These are phyloP conservation scores for Raphanus sativus DNA, from an alignment of 345 rosid species.

Conservation along the genomic window DNA sequence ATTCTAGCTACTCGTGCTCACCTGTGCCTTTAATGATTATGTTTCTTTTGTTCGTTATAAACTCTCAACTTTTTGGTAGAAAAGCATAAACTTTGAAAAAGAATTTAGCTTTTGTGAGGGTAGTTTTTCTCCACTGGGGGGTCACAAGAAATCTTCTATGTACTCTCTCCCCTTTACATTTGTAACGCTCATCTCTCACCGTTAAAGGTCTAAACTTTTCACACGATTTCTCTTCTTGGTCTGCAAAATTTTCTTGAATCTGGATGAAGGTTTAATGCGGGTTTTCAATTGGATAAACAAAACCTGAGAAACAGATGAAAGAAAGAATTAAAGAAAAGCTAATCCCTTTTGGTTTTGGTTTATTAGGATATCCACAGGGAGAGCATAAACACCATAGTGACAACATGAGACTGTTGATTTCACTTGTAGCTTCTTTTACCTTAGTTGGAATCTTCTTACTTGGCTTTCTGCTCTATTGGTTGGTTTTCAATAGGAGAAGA, in stretches of 20 bases:
- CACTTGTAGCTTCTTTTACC: conserved; percentile 60
- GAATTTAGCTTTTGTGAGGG: conserved; percentile 16
- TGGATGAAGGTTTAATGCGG: not conserved
- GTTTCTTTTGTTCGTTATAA: not conserved
- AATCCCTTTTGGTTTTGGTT: conserved; percentile 11
- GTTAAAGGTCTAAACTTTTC: conserved; percentile 12
- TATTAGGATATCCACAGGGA: conserved; percentile 48
- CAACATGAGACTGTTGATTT: conserved; percentile 46
- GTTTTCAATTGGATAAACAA: not conserved
- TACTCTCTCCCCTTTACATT: conserved; percentile 5
- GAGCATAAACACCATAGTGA: conserved; percentile 45
- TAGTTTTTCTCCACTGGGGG: conserved; percentile 9
- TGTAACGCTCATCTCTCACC: conserved; percentile 14
- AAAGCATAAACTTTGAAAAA: conserved; percentile 8
- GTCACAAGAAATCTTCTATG: conserved; percentile 21
- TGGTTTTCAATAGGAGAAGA: conserved; percentile 46
- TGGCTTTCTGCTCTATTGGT: conserved; percentile 49
- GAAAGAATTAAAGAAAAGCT: not conserved
- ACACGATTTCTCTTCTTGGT: not conserved
- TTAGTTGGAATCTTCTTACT: conserved; percentile 48
- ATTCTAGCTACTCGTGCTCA: conserved; percentile 11
- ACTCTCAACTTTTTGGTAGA: conserved; percentile 20
- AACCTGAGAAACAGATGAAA: not conserved
- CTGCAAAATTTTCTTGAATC: conserved; percentile 12
- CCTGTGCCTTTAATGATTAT: not conserved